Evolutionary conservation across 139 green algal species (phyloP), one percentile per base, ranked within the genome.

Genomic region (Chlorella sp.): DNA sequence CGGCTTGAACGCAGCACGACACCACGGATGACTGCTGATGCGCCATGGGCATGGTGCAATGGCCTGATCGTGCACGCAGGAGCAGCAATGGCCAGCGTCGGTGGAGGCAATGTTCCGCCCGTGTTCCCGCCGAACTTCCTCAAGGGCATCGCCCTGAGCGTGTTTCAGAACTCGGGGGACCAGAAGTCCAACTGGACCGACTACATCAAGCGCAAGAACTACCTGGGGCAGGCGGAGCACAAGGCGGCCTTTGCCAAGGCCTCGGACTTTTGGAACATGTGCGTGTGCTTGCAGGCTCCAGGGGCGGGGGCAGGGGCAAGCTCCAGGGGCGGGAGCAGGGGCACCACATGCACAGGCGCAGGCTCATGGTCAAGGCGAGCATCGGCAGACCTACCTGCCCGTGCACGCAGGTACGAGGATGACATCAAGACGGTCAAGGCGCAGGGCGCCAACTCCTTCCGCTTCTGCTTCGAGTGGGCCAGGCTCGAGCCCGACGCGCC

Each of bases 361-460:
- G n/a, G n/a, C n/a, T n/a, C n/a, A n/a, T n/a, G n/a, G n/a, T 67
- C 27, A 67, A 36, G 61, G 27, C 30, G 27, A 6, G n/a, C 27
- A 35, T n/a, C 55, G 23, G 55, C 14, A 10, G 4, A 35, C 24
- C 30, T 17, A 35, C 22, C 4, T 31, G 32, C 30, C 36, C 30
- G 5, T 26, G 35, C 5, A 42, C 42, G 22, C 77, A 88, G 82
- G 74, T 91, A 87, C 35, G 60, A 85, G 34, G 73, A 87, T 20
- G 88, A 95, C 75, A 85, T 95, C 31, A 67, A 75, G n/a, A 65
- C 80, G 6, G 83, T 86, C 0, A 61, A 73, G 4, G 0, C 51
- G 42, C 26, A 69, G 5, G 66, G 51, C 20, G 49, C 49, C 22
- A 79, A 51, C 55, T 70, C 67, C 3, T 79, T 79, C 33, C 51